Evolutionary conservation across 2,329 filamentous ascomycete species (phyloP).

Genomic region (Botrytis deweyae): DNA sequence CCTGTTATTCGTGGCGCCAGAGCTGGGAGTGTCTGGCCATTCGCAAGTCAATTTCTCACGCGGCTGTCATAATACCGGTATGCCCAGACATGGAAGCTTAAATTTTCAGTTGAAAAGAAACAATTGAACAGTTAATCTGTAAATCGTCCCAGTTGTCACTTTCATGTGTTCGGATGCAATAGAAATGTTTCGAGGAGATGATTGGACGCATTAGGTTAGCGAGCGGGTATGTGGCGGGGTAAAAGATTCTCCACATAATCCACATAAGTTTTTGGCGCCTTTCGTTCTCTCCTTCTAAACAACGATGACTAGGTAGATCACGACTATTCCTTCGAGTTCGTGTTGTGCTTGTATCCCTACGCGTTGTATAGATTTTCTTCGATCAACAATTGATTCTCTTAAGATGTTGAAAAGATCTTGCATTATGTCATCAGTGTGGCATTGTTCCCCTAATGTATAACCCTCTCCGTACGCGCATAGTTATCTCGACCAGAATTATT

Average conservation of each 20-base stretch:
- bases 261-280: background rate
- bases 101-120: background rate
- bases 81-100: background rate
- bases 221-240: background rate
- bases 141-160: background rate
- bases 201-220: background rate
- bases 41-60: background rate
- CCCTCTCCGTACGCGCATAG: background rate
- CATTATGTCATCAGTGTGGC: background rate
- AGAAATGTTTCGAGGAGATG: background rate
- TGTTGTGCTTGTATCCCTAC: background rate
- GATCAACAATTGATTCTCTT: accelerated
- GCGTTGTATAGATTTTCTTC: background rate
- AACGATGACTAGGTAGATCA: background rate
- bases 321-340: background rate
- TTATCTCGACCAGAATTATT: background rate
- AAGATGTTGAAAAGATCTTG: background rate
- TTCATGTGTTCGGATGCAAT: background rate
- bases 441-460: background rate
- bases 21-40: background rate
- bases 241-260: background rate
- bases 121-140: background rate
- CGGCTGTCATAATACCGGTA: background rate
- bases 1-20: background rate
- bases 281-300: background rate